These are phyloP conservation scores for Golubevia pallescens DNA, from an alignment of 1,284 basidiomycete species.

Conservation along the genomic window DNA sequence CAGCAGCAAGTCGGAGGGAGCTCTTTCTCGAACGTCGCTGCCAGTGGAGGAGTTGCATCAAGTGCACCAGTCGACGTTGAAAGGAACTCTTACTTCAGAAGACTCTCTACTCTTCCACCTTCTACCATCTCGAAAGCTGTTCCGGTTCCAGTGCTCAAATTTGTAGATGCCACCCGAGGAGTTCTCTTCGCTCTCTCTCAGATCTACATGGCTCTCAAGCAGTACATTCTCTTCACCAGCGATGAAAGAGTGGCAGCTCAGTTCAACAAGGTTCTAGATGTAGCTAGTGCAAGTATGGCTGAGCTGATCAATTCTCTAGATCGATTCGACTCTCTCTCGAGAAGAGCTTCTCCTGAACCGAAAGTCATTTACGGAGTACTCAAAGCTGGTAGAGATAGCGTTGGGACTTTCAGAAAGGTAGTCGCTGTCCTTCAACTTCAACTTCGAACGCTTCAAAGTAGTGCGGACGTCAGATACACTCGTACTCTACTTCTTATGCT, in stretches of 20 bases:
- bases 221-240: slow-evolving; percentile 83
- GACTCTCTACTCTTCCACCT: slow-evolving; percentile 76
- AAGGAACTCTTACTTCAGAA: slow-evolving; percentile 75
- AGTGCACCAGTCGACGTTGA: no score
- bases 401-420: slow-evolving; percentile 84
- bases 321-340: slow-evolving; percentile 84
- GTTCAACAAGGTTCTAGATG: slow-evolving; percentile 81
- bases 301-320: slow-evolving; percentile 87
- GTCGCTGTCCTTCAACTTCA: slow-evolving; percentile 82
- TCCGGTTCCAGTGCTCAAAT: slow-evolving; percentile 74
- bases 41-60: no score
- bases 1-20: no score
- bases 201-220: slow-evolving; percentile 85
- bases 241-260: slow-evolving; percentile 84
- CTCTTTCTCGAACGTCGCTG: no score
- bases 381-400: slow-evolving; percentile 82
- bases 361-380: slow-evolving; percentile 78
- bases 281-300: slow-evolving; percentile 81
- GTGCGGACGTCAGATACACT: slow-evolving; percentile 84
- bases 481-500: slow-evolving; percentile 85
- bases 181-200: slow-evolving; percentile 92
- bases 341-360: slow-evolving; percentile 74
- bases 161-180: slow-evolving; percentile 86
- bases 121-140: slow-evolving; percentile 75
- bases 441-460: slow-evolving; percentile 73